Percentiles rank a stretch among this genome's conserved stretches.
Evolutionary conservation across 2,329 filamentous ascomycete genomes (phyloP).

Genomic region (Seiridium unicorne): DNA sequence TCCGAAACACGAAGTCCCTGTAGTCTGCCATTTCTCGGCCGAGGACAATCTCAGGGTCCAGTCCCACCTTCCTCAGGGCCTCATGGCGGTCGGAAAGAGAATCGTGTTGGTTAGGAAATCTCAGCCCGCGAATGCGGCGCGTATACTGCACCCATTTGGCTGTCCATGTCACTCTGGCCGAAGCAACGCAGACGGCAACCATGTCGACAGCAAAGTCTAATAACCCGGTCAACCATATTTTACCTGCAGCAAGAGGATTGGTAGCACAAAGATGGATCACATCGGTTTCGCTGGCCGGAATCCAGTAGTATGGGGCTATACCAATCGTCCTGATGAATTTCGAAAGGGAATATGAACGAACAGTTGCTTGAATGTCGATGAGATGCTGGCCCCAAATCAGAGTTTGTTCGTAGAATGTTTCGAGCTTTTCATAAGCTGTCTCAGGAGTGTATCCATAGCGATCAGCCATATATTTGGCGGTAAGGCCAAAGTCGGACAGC

Average conservation of each 20-base stretch:
- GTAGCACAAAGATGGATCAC: constrained; percentile 12
- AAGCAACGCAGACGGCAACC: neutral
- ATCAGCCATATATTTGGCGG: constrained; percentile 7
- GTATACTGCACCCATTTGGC: neutral
- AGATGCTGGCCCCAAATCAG: constrained; percentile 4
- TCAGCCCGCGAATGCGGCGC: neutral
- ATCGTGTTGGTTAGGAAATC: neutral
- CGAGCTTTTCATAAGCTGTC: neutral
- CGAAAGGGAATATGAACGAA: constrained; percentile 4
- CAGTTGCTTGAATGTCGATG: constrained; percentile 2
- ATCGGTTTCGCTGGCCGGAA: constrained; percentile 13
- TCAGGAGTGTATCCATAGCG: constrained; percentile 1
- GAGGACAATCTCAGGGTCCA: neutral
- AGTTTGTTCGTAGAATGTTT: constrained; percentile 1
- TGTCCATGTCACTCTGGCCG: neutral
- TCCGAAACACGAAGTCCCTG: constrained; percentile 12
- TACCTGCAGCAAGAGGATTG: constrained; percentile 10
- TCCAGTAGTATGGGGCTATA: constrained; percentile 14
- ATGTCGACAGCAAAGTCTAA: constrained; percentile 5
- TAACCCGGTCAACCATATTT: constrained; percentile 3
- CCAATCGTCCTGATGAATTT: constrained; percentile 12
- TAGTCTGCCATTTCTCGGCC: constrained; percentile 11
- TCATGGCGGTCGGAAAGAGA: neutral
- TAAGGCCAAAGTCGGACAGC: constrained; percentile 14
- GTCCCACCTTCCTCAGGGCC: neutral